phyloP scores from a whole-genome alignment of 345 rosid species.

The Linum tenue region DNA sequence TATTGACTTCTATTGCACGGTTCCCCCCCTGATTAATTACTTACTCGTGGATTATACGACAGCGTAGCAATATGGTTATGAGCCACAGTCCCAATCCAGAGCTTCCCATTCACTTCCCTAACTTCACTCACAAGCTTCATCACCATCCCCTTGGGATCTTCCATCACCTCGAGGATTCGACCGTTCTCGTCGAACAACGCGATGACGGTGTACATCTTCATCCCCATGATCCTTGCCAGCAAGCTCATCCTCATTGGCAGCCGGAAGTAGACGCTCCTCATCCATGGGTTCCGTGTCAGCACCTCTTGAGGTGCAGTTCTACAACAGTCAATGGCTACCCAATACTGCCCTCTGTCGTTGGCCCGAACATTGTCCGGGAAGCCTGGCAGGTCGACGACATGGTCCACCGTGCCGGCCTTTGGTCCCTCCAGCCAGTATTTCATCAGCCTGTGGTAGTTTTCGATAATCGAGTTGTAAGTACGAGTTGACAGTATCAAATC shows the following conservation, averaged over 20 bases:
- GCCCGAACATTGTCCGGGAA: constrained; percentile 87
- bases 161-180: constrained; percentile 66
- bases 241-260: constrained; percentile 56
- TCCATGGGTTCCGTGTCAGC: constrained; percentile 70
- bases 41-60: constrained; percentile 36
- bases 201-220: constrained; percentile 85
- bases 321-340: constrained; percentile 98
- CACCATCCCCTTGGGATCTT: constrained; percentile 71
- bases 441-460: constrained; percentile 42
- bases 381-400: constrained; percentile 70
- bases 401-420: constrained; percentile 32
- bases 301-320: constrained; percentile 73
- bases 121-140: constrained; percentile 96
- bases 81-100: constrained; percentile 97
- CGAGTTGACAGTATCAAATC: too few relatives aligned
- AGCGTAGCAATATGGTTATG: constrained; percentile 88
- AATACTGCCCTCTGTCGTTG: constrained; percentile 70
- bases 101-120: constrained; percentile 67
- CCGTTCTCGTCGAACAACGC: constrained; percentile 55
- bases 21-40: too few relatives aligned
- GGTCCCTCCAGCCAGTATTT: constrained; percentile 93
- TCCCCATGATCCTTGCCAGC: constrained; percentile 73
- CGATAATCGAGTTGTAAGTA: too few relatives aligned
- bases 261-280: constrained; percentile 63
- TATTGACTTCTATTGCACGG: neutral